Percentiles rank a stretch among this genome's conserved stretches.
Evolutionary conservation across 441 rosid genomes (phyloP).

Genomic region (Breynia disticha): DNA sequence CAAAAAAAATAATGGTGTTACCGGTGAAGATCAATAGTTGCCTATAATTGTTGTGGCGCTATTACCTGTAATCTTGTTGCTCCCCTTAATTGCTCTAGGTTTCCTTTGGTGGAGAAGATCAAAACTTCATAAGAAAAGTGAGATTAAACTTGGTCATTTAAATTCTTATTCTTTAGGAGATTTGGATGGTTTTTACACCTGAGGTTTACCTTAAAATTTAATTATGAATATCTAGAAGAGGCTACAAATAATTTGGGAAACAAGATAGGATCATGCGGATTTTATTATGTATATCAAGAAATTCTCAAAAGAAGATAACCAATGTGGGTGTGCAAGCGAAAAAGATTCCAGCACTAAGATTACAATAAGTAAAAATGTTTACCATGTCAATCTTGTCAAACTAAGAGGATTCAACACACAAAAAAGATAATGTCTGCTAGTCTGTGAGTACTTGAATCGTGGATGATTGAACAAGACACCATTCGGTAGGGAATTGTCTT

Average conservation of each 20-base stretch:
- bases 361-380: slow-evolving; percentile 67
- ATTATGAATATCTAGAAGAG: slow-evolving; percentile 53
- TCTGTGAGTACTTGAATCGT: slow-evolving; percentile 79
- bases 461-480: slow-evolving; percentile 62
- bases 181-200: slow-evolving; percentile 62
- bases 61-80: slow-evolving; percentile 43
- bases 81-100: slow-evolving; percentile 27
- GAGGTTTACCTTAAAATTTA: slow-evolving; percentile 73
- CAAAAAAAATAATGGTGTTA: slow-evolving; percentile 1
- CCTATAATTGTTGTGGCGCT: slow-evolving; percentile 56
- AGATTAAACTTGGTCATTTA: slow-evolving; percentile 21
- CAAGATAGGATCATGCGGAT: slow-evolving; percentile 77
- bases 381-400: slow-evolving; percentile 82
- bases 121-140: slow-evolving; percentile 21
- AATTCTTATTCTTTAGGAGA: slow-evolving; percentile 49
- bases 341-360: slow-evolving; percentile 80
- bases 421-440: slow-evolving; percentile 59
- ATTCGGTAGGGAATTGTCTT: slow-evolving; percentile 53
- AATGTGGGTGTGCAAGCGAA: slow-evolving; percentile 65
- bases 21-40: slow-evolving; percentile 22
- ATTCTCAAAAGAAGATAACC: slow-evolving; percentile 57
- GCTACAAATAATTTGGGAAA: slow-evolving; percentile 66
- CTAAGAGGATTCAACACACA: slow-evolving; percentile 76
- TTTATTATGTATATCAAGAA: slow-evolving; percentile 75
- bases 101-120: slow-evolving; percentile 55